phyloP scores from a whole-genome alignment of 2,329 filamentous ascomycete genomes.

The Pseudogymnoascus sp. region DNA sequence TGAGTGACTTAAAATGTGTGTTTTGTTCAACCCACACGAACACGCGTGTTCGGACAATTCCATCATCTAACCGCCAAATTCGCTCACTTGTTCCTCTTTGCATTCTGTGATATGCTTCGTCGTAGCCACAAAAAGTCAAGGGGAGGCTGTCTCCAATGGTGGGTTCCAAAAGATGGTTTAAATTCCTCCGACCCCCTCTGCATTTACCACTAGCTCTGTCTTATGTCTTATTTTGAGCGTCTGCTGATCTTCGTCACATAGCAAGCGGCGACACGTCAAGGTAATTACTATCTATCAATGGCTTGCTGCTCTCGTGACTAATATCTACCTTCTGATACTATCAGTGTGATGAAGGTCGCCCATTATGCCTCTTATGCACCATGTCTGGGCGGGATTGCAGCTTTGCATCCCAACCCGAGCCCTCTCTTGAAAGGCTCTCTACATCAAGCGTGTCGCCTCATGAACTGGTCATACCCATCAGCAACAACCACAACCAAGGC shows the following conservation, averaged over 20 bases:
- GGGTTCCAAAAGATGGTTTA: background rate
- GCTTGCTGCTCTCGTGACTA: background rate
- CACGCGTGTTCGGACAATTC: background rate
- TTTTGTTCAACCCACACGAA: background rate
- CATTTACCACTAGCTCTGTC: background rate
- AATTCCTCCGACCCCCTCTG: background rate
- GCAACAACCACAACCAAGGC: background rate
- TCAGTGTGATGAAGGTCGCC: conserved; percentile 26
- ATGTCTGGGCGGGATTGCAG: conserved; percentile 24
- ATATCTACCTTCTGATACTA: conserved; percentile 1
- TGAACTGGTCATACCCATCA: background rate
- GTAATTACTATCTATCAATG: conserved; percentile 10
- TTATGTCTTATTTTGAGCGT: no score
- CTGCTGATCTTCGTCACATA: conserved; percentile 9
- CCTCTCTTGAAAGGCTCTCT: background rate
- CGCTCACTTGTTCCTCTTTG: background rate
- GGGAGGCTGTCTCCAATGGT: conserved; percentile 26
- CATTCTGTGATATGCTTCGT: conserved; percentile 14
- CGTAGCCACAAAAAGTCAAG: conserved; percentile 29
- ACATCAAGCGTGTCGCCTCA: conserved; percentile 7
- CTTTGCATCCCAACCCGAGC: conserved; percentile 15
- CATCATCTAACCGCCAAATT: background rate
- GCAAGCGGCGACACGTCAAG: conserved; percentile 29
- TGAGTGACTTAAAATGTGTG: background rate
- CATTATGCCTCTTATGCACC: conserved; percentile 23